Percentiles rank a stretch among this genome's conserved stretches.
These are phyloP conservation scores for Trichoderma aggressivum DNA, from an alignment of 2,329 filamentous ascomycete species.

Conservation along the genomic window DNA sequence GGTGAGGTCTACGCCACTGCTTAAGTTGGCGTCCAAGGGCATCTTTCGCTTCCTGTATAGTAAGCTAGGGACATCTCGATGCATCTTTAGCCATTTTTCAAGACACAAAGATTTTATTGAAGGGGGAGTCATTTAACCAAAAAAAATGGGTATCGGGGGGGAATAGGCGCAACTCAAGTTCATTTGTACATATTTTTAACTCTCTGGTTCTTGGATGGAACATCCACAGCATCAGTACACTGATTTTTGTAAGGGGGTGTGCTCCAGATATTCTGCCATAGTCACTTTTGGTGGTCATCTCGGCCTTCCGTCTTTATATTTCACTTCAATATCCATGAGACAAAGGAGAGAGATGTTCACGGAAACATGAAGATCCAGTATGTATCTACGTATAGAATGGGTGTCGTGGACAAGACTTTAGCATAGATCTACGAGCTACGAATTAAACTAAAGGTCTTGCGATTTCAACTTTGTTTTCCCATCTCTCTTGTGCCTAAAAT, in stretches of 20 bases:
- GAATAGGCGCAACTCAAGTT: slow-evolving; percentile 23
- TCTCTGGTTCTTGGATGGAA: slow-evolving; percentile 13
- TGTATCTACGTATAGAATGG: slow-evolving; percentile 15
- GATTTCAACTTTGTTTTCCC: not conserved
- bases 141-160: slow-evolving; percentile 10
- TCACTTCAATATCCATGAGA: slow-evolving; percentile 14
- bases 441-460: slow-evolving; percentile 19
- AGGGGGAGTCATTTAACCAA: slow-evolving; percentile 23
- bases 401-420: slow-evolving; percentile 11
- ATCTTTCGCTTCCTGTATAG: slow-evolving; percentile 38
- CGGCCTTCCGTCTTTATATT: not conserved
- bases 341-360: slow-evolving; percentile 3
- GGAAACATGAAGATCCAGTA: slow-evolving; percentile 8
- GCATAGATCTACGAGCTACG: slow-evolving; percentile 28
- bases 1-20: slow-evolving; percentile 50
- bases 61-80: slow-evolving; percentile 34
- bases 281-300: slow-evolving; percentile 8
- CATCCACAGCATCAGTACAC: slow-evolving; percentile 1
- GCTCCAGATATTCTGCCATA: slow-evolving; percentile 6
- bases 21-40: slow-evolving; percentile 21
- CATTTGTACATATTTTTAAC: slow-evolving; percentile 31
- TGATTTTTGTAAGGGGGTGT: slow-evolving; percentile 1
- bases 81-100: slow-evolving; percentile 26
- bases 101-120: slow-evolving; percentile 19
- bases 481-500: not conserved